Evolutionary conservation across 108 stramenopile species (phyloP), one percentile per base, ranked within the genome.

Genomic region (Skeletonema grethae): DNA sequence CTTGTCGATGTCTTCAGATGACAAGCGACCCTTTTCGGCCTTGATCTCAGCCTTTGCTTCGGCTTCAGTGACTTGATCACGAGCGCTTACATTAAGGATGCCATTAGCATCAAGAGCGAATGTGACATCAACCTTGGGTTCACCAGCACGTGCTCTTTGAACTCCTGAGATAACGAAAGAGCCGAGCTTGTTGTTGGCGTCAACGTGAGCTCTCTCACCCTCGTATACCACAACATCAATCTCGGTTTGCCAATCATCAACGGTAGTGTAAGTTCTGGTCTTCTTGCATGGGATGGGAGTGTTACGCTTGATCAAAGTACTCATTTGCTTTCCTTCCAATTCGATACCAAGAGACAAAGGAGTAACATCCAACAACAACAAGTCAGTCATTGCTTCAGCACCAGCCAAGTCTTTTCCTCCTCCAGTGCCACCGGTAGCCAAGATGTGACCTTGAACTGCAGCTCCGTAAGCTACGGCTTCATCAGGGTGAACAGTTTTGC

Each of bases 51-150:
- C 93, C 46, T 85, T 83, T n/a, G 90, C 92, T 57, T 87, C 85
- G 60, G 92, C 90, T n/a, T 90, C 91, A 35, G 95, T 96, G 20
- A 88, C 88, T 76, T 92, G 91, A 72, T 97, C 96, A 30, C 79
- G 63, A 20, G 96, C 96, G n/a, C 79, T 71, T 7, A 97, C 96
- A 57, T 90, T 73, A 20, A 97, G 87, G 67, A 97, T 97, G 61
- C 95, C 95, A 76, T 97, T 97, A 20, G 93, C 91, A 80, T 92
- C 91, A 28, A 95, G 72, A 22, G 86, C 83, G 64, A 95, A 95
- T 25, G 88, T 85, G 2, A 88, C 88, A 58, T 88, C 88, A 10
- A 88, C 90, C 79, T 93, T 91, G 39, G 92, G 90, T 69, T 93
- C 92, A 18, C 92, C 92, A 20, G 86, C 86, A 12, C 86, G 84